Percentiles rank a stretch among this genome's conserved stretches.
These are phyloP conservation scores for Xylaria sp. DNA, from an alignment of 2,329 filamentous ascomycete genomes.

Conservation along the genomic window DNA sequence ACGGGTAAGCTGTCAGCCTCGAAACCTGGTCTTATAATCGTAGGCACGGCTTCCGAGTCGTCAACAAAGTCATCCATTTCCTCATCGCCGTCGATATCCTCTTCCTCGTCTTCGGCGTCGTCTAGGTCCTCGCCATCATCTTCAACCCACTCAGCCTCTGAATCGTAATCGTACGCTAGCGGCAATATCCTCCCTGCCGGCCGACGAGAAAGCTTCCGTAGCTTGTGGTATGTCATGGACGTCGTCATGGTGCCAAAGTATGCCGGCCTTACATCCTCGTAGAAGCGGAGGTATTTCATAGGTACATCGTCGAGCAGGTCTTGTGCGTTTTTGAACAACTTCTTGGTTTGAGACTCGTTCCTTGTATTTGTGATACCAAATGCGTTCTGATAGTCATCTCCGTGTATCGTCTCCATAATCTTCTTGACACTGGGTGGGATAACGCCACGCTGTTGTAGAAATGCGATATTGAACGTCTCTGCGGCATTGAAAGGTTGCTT, in stretches of 20 bases:
- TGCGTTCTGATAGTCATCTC: conserved; percentile 49
- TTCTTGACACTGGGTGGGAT: conserved; percentile 65
- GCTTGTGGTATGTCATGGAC: conserved; percentile 61
- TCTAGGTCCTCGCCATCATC: conserved; percentile 68
- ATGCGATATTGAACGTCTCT: conserved; percentile 58
- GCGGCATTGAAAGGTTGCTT: conserved; percentile 56
- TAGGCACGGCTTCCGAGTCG: conserved; percentile 75
- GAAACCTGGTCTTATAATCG: conserved; percentile 53
- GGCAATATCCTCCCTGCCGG: conserved; percentile 67
- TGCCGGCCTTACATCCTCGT: conserved; percentile 72
- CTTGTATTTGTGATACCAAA: conserved; percentile 46
- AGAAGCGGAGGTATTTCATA: conserved; percentile 71
- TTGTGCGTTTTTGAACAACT: conserved; percentile 50
- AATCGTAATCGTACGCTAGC: conserved; percentile 85
- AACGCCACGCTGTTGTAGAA: conserved; percentile 57
- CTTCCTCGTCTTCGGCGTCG: conserved; percentile 73
- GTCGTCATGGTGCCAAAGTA: conserved; percentile 80
- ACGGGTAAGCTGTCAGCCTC: conserved; percentile 75
- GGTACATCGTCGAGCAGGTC: conserved; percentile 59
- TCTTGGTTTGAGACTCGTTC: conserved; percentile 55
- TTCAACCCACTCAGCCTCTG: conserved; percentile 85
- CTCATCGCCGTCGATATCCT: conserved; percentile 75
- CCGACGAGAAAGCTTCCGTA: conserved; percentile 63
- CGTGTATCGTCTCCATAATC: conserved; percentile 67
- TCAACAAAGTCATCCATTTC: conserved; percentile 93